Conservation (phyloP, 208 protist species). For the Porcisia deanei region DNA sequence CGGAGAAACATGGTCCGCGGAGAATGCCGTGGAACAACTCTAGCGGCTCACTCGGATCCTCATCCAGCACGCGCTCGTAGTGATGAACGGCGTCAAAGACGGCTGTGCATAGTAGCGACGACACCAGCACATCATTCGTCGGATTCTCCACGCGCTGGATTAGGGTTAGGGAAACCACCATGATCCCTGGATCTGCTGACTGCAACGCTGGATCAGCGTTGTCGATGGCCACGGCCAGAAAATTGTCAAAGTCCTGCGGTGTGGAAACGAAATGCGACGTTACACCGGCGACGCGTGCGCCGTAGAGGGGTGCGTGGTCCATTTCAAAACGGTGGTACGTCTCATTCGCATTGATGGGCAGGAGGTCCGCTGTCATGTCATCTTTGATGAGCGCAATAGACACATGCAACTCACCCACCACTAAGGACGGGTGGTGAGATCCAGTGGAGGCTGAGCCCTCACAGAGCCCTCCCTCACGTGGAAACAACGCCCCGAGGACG, state of each 20-base stretch:
- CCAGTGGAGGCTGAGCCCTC: conserved; percentile 17
- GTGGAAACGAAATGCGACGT: conserved; percentile 53
- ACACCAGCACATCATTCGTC: conserved; percentile 62
- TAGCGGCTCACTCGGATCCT: conserved; percentile 49
- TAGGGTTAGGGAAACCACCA: conserved; percentile 67
- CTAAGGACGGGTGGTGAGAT: conserved; percentile 14
- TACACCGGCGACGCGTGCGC: conserved; percentile 46
- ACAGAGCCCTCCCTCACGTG: not conserved
- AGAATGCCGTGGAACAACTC: conserved; percentile 66
- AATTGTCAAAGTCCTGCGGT: conserved; percentile 64
- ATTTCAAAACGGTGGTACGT: conserved; percentile 66
- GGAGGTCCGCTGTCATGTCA: conserved; percentile 64
- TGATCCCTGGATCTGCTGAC: conserved; percentile 72
- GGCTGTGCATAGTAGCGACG: conserved; percentile 65
- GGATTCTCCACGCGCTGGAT: conserved; percentile 49
- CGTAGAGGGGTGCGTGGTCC: conserved; percentile 56
- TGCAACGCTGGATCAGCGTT: conserved; percentile 68
- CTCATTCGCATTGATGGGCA: conserved; percentile 53
- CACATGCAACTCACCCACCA: conserved; percentile 63
- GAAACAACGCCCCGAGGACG: conserved; percentile 43
- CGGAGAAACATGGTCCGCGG: conserved; percentile 48
- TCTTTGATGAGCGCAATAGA: conserved; percentile 81
- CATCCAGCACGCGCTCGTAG: conserved; percentile 52
- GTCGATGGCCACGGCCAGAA: conserved; percentile 67
- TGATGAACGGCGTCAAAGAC: conserved; percentile 79